A percentile compares a stretch with the other conserved stretches of the same genome.
These are phyloP conservation scores for Stenocarpella maydis DNA, from an alignment of 2,329 filamentous ascomycete genomes.

Conservation along the genomic window DNA sequence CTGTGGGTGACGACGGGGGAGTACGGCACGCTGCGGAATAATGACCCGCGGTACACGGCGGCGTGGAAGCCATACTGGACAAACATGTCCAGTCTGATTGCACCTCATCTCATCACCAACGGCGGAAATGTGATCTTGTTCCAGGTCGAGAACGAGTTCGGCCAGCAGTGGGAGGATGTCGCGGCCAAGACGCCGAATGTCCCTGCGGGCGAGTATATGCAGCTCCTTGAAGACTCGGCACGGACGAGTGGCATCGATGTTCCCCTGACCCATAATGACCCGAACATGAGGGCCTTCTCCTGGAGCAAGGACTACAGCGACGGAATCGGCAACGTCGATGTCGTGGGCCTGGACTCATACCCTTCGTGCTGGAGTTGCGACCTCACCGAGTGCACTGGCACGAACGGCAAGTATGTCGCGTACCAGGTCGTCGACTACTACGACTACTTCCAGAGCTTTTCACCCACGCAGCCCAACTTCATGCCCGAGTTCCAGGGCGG, in stretches of 20 bases:
- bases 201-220: constrained; percentile 63
- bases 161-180: constrained; percentile 52
- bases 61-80: constrained; percentile 64
- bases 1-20: constrained; percentile 69
- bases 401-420: constrained; percentile 65
- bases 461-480: constrained; percentile 58
- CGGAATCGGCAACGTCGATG: constrained; percentile 63
- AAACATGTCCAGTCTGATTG: constrained; percentile 58
- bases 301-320: constrained; percentile 69
- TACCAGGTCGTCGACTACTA: constrained; percentile 47
- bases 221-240: constrained; percentile 60
- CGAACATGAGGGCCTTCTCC: constrained; percentile 64
- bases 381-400: constrained; percentile 65
- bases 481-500: constrained; percentile 69
- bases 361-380: constrained; percentile 71
- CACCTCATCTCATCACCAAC: constrained; percentile 62
- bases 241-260: constrained; percentile 65
- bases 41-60: constrained; percentile 59
- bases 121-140: constrained; percentile 64
- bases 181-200: constrained; percentile 55
- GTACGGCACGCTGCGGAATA: constrained; percentile 61
- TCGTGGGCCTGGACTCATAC: constrained; percentile 61
- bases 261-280: constrained; percentile 66
- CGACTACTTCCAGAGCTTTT: constrained; percentile 45
- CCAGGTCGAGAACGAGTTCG: constrained; percentile 66